Conservation (phyloP, 768 basidiomycete genomes). For the Auriculariales sp. region DNA sequence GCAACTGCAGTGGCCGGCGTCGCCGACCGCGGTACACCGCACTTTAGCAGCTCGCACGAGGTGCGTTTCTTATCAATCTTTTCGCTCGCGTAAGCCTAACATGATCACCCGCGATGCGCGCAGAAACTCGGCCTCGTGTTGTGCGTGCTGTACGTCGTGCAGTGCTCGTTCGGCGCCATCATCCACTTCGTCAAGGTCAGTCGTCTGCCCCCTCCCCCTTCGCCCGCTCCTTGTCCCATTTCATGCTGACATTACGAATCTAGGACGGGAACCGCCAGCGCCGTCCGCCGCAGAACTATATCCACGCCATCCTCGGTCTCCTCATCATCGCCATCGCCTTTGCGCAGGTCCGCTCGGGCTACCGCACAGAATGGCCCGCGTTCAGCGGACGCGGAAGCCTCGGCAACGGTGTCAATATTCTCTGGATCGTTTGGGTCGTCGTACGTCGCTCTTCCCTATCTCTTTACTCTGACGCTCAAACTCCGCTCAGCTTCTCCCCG, state of each 20-base stretch:
- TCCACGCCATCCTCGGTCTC: slow-evolving; percentile 41
- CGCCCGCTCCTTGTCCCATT: slow-evolving; percentile 8
- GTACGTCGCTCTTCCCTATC: slow-evolving; percentile 19
- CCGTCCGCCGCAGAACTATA: slow-evolving; percentile 41
- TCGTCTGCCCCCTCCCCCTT: slow-evolving; percentile 8
- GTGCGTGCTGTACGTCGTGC: slow-evolving; percentile 33
- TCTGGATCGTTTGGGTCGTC: slow-evolving; percentile 35
- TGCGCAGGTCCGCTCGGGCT: slow-evolving; percentile 36
- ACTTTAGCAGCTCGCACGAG: slow-evolving; percentile 35
- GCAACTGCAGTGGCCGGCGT: slow-evolving; percentile 29
- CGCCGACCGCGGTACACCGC: slow-evolving; percentile 18
- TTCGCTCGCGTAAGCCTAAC: not conserved
- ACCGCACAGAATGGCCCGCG: slow-evolving; percentile 32
- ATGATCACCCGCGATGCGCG: not conserved
- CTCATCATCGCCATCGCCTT: slow-evolving; percentile 32
- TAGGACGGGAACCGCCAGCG: slow-evolving; percentile 3
- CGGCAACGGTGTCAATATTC: slow-evolving; percentile 18
- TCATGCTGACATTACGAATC: not conserved
- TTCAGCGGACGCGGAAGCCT: slow-evolving; percentile 27
- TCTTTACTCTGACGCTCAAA: not conserved
- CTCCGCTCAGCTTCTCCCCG: slow-evolving; percentile 1
- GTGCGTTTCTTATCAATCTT: slow-evolving; percentile 13
- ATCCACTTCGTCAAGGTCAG: slow-evolving; percentile 39
- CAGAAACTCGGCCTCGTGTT: slow-evolving; percentile 35
- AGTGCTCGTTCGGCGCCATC: slow-evolving; percentile 33